A percentile compares a stretch with the other conserved stretches of the same genome.
Evolutionary conservation across 2,329 filamentous ascomycete genomes (phyloP).

Genomic region (Alternaria triticimaculans): DNA sequence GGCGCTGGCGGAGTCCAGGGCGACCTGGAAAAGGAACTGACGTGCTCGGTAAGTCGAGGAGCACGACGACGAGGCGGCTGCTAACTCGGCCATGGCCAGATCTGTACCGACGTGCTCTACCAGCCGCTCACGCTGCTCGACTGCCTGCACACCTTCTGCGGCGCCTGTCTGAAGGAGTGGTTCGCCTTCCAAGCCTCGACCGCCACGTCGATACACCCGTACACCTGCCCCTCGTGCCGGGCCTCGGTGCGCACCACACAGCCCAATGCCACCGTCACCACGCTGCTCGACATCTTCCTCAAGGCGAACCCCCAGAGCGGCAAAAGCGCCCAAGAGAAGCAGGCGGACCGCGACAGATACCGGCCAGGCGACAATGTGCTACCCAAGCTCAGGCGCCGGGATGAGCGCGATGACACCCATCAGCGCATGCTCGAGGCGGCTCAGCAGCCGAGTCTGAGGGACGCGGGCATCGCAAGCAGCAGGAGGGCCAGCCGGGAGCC

Average conservation of each 20-base stretch:
- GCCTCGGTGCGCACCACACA: conserved; percentile 83
- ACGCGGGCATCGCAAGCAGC: conserved; percentile 61
- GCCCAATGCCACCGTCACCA: conserved; percentile 89
- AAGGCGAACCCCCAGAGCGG: conserved; percentile 78
- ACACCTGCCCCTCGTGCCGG: conserved; percentile 93
- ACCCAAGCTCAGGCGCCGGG: conserved; percentile 61
- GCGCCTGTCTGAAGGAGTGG: conserved; percentile 95
- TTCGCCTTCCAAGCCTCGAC: conserved; percentile 78
- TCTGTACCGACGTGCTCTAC: conserved; percentile 94
- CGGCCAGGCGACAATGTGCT: conserved; percentile 82
- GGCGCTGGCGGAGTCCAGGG: conserved; percentile 54
- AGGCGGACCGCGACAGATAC: conserved; percentile 77
- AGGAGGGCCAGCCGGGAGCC: conserved; percentile 51
- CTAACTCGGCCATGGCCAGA: conserved; percentile 62
- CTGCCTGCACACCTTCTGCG: conserved; percentile 95
- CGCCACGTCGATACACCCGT: conserved; percentile 63
- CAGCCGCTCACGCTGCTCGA: conserved; percentile 90
- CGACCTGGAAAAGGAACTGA: conserved; percentile 92
- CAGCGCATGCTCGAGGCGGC: conserved; percentile 73
- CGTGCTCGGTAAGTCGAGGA: conserved; percentile 78
- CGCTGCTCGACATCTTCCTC: conserved; percentile 87
- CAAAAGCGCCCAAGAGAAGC: conserved; percentile 74
- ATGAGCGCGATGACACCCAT: conserved; percentile 68
- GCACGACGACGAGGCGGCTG: conserved; percentile 21
- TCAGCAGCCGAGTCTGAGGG: conserved; percentile 74